Evolutionary conservation across 148 eudicot species (phyloP).

Genomic region (Rhododendron griersonianum): DNA sequence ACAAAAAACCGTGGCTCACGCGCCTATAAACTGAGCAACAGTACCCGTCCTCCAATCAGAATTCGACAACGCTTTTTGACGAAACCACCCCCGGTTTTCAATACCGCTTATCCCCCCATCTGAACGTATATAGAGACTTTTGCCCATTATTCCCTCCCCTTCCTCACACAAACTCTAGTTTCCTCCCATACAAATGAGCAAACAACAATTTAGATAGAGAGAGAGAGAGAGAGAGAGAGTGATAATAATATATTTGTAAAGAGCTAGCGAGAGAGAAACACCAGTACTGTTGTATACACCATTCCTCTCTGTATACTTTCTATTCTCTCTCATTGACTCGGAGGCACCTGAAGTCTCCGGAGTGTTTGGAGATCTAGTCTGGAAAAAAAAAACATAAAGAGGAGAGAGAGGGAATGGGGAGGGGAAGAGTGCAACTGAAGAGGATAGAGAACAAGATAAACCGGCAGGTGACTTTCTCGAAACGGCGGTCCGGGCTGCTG

Average conservation of each 20-base stretch:
- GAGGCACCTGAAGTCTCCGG: background rate
- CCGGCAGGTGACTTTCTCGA: constrained; percentile 21
- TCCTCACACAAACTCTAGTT: background rate
- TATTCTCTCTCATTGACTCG: background rate
- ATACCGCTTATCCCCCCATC: background rate
- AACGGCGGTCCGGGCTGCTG: constrained; percentile 14
- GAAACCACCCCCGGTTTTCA: background rate
- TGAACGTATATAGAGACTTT: background rate
- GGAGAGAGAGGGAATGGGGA: constrained; percentile 12
- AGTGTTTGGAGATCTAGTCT: background rate
- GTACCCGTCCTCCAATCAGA: background rate
- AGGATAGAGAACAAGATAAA: constrained; percentile 26
- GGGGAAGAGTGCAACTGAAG: constrained; percentile 20
- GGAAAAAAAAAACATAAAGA: background rate
- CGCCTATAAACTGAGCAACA: background rate
- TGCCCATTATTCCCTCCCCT: background rate
- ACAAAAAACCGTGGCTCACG: background rate
- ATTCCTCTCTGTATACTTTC: background rate
- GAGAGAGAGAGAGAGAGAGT: background rate
- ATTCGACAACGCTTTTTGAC: background rate
- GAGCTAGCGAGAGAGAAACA: background rate
- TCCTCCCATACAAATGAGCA: background rate
- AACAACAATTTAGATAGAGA: background rate
- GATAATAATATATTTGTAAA: background rate
- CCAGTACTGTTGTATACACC: background rate